Evolutionary conservation across 2,329 filamentous ascomycete species (phyloP), one percentile per base, ranked within the genome.

Genomic region (Sporothrix globosa): DNA sequence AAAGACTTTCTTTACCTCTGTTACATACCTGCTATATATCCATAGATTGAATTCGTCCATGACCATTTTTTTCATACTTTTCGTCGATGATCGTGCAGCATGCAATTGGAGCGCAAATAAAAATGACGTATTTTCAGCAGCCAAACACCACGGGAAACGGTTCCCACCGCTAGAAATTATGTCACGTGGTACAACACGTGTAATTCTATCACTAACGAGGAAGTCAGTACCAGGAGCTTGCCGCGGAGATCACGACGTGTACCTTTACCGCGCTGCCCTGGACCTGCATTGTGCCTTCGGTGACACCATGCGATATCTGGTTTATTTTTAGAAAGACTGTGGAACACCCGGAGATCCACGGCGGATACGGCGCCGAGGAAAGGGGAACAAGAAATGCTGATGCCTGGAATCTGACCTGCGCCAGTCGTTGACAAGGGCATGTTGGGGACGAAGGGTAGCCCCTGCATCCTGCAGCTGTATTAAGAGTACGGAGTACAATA

Each of bases 91-190:
- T 60, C 5, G 19, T 44, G 19, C 9, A 61, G 56, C 19, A 44
- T 60, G 56, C 56, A n/a, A 44, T 21, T 24, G 56, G 34, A n/a
- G 56, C 56, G 56, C 56, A 3, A 60, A 52, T 30, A 56, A 67
- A 54, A 54, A 56, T 67, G 65, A 67, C 65, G 65, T 67, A 54
- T 67, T 67, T 67, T 67, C 14, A n/a, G 34, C 14, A 34, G 44
- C 44, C 24, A 48, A 60, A 5, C 2, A 4, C 2, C 13, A 13
- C 24, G 11, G 17, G 17, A 21, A 21, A 4, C 30, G 56, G 14
- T 41, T 41, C 21, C 30, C 30, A 9, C 17, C 3, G 19, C 17
- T 9, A 1, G 9, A 7, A 30, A 1, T 19, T 6, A 21, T 41
- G 34, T 63, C 60, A 63, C 60, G 60, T 63, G 60, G 6, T 6